Conservation (phyloP, 2,329 filamentous ascomycete species). For the Exophiala sp. region DNA sequence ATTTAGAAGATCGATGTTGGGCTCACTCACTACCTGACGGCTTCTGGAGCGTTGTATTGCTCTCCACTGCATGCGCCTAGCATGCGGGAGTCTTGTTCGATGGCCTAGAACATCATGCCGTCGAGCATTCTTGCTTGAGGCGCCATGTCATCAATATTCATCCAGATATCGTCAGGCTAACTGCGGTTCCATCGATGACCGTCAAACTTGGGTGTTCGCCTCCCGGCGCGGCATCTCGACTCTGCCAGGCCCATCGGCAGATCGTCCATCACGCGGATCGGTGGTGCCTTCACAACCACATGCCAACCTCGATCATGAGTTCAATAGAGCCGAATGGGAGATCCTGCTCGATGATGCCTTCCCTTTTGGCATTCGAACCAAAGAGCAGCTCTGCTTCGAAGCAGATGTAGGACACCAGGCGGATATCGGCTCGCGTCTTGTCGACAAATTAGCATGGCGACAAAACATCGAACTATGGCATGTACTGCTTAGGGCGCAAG, state of each 20-base stretch:
- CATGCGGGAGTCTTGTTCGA: constrained; percentile 15
- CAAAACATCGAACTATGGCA: constrained; percentile 44
- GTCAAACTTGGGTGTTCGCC: too few relatives aligned
- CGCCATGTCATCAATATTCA: too few relatives aligned
- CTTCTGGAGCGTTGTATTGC: too few relatives aligned
- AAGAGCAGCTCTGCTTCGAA: constrained; percentile 39
- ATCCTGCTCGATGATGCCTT: constrained; percentile 20
- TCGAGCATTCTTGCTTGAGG: background rate
- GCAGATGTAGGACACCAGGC: constrained; percentile 39
- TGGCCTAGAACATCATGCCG: constrained; percentile 9
- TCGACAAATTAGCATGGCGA: constrained; percentile 34
- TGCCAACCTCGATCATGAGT: background rate
- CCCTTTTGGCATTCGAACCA: constrained; percentile 30
- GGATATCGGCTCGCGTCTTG: constrained; percentile 36
- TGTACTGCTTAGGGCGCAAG: constrained; percentile 42
- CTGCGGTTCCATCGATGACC: too few relatives aligned
- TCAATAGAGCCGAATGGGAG: constrained; percentile 11
- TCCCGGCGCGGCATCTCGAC: too few relatives aligned
- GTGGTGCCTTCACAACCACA: background rate
- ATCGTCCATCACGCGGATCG: too few relatives aligned
- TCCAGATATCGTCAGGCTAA: background rate
- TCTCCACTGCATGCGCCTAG: constrained; percentile 21
- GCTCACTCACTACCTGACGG: background rate
- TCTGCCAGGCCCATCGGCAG: too few relatives aligned
- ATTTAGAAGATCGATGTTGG: background rate